Percentiles rank a stretch among this genome's conserved stretches.
These are phyloP conservation scores for Sporothrix brasiliensis DNA, from an alignment of 2,329 filamentous ascomycete genomes.

Conservation along the genomic window DNA sequence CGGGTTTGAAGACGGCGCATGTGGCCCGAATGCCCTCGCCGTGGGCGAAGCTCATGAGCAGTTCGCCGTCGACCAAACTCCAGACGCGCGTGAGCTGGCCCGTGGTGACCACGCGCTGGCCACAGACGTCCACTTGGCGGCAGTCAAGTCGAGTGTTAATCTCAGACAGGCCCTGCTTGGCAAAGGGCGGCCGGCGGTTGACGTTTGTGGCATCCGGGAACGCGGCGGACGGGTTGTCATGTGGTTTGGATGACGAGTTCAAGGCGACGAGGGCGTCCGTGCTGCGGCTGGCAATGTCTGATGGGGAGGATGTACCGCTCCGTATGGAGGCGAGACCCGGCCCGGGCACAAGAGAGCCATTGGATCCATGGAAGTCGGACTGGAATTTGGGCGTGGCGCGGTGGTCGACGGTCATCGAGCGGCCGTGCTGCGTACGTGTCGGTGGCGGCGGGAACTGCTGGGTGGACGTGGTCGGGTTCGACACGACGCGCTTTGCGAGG, in stretches of 20 bases:
- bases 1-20: constrained; percentile 83
- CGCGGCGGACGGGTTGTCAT: constrained; percentile 40
- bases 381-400: constrained; percentile 47
- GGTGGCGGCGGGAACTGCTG: constrained; percentile 49
- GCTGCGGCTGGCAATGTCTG: constrained; percentile 17
- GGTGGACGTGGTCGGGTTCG: constrained; percentile 52
- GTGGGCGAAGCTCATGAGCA: constrained; percentile 78
- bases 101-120: constrained; percentile 82
- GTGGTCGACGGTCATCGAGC: constrained; percentile 57
- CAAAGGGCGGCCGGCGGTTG: constrained; percentile 79
- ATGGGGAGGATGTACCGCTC: neutral
- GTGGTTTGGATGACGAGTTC: neutral
- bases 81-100: constrained; percentile 87
- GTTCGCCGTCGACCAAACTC: constrained; percentile 80
- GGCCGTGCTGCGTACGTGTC: constrained; percentile 47
- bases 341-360: constrained; percentile 24
- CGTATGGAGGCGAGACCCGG: neutral
- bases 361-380: constrained; percentile 45
- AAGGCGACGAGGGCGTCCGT: neutral
- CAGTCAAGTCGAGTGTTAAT: constrained; percentile 87
- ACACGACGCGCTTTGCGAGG: constrained; percentile 48
- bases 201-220: constrained; percentile 84
- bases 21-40: constrained; percentile 83
- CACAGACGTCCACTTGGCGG: constrained; percentile 82
- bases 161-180: constrained; percentile 71